These are phyloP conservation scores for Nicotiana noctiflora DNA, from an alignment of 257 asterid species.

Conservation along the genomic window DNA sequence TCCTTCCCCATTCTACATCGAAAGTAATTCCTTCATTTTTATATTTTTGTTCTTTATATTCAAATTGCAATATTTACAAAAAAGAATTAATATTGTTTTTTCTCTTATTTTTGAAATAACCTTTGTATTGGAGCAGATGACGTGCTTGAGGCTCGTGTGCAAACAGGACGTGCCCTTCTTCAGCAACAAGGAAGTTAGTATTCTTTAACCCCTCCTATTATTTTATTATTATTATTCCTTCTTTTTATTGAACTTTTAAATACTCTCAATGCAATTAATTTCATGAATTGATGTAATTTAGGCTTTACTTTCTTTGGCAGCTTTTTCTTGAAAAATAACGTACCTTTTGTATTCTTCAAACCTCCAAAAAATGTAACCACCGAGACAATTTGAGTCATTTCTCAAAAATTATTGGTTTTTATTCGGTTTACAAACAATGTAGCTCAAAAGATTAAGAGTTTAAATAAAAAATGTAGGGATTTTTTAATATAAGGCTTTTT, in stretches of 20 bases:
- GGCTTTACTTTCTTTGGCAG: neutral
- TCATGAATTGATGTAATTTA: neutral
- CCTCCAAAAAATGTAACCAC: too few species aligned
- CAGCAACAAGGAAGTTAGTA: constrained; percentile 59
- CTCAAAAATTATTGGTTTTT: too few species aligned
- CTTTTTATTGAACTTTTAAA: neutral
- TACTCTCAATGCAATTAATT: neutral
- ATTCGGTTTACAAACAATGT: too few species aligned
- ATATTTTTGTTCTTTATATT: neutral
- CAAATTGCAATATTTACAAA: neutral
- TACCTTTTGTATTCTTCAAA: too few species aligned
- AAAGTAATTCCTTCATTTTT: constrained; percentile 29
- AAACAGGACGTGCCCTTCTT: constrained; percentile 64
- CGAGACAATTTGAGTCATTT: too few species aligned
- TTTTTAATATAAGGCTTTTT: too few species aligned
- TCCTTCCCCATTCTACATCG: constrained; percentile 53
- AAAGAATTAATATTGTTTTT: neutral
- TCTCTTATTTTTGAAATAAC: neutral
- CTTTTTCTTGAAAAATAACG: neutral
- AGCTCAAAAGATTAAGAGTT: too few species aligned
- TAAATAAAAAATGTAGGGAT: too few species aligned
- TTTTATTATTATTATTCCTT: neutral
- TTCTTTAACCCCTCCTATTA: neutral
- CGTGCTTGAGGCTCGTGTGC: constrained; percentile 31
- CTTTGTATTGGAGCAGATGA: constrained; percentile 34